Percentiles rank a stretch among this genome's conserved stretches.
phyloP scores from a whole-genome alignment of 805 yeast species.

The Monosporozyma servazzii region DNA sequence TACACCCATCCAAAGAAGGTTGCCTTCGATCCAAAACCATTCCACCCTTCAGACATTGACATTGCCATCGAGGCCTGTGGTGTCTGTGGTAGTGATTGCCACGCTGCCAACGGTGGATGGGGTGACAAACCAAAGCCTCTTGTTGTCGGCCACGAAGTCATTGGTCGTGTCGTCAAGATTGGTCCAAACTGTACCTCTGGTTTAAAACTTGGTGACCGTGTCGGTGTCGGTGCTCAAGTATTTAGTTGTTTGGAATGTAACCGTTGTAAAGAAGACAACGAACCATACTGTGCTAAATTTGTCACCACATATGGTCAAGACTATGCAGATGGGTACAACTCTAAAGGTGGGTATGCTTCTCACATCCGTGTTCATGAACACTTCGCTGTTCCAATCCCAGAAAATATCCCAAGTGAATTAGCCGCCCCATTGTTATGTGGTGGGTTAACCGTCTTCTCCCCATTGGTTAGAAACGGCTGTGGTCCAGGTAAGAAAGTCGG shows the following conservation, averaged over 20 bases:
- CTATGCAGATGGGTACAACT: conserved; percentile 38
- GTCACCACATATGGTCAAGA: conserved; percentile 40
- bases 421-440: conserved; percentile 77
- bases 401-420: conserved; percentile 38
- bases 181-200: conserved; percentile 46
- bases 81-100: conserved; percentile 53
- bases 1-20: conserved; percentile 50
- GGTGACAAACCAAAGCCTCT: conserved; percentile 23
- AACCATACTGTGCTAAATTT: conserved; percentile 43
- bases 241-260: conserved; percentile 53
- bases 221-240: conserved; percentile 70
- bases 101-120: conserved; percentile 21
- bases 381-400: conserved; percentile 58
- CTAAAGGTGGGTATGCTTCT: conserved; percentile 63
- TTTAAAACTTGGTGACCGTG: conserved; percentile 60
- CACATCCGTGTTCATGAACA: conserved; percentile 56
- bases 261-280: conserved; percentile 47
- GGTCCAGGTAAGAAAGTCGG: conserved; percentile 46
- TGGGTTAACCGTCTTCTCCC: conserved; percentile 65
- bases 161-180: conserved; percentile 47
- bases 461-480: conserved; percentile 45
- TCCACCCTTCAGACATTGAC: conserved; percentile 41
- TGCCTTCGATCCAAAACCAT: conserved; percentile 40
- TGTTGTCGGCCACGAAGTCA: conserved; percentile 40
- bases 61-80: conserved; percentile 55